phyloP scores from a whole-genome alignment of 2,329 filamentous ascomycete species.

The Phoma sp. region DNA sequence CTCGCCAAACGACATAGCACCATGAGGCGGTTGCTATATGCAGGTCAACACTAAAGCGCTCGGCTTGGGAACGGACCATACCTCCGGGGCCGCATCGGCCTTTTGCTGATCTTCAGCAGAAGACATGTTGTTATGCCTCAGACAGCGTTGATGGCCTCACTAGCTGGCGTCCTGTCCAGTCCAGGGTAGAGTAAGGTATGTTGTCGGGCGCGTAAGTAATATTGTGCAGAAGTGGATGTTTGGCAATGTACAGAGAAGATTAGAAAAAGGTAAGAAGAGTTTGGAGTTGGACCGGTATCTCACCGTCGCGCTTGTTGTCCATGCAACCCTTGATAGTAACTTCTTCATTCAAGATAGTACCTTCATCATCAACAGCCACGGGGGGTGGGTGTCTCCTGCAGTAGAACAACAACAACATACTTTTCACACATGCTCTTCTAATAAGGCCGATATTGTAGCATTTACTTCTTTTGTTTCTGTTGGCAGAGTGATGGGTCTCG shows the following conservation, averaged over 20 bases:
- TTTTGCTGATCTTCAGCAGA: neutral
- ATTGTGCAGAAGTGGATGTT: neutral
- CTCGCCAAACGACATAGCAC: neutral
- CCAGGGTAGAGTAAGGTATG: neutral
- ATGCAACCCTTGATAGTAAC: neutral
- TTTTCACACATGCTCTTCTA: no score
- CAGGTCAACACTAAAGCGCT: neutral
- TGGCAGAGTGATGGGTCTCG: no score
- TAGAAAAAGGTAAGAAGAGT: neutral
- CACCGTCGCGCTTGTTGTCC: neutral
- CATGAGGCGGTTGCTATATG: neutral
- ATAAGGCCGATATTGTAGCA: no score
- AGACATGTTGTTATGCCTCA: neutral
- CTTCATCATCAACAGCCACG: neutral
- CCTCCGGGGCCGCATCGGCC: neutral
- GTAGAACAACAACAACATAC: neutral
- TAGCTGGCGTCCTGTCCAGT: neutral
- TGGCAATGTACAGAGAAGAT: neutral
- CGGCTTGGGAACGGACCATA: neutral
- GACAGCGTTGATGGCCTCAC: neutral
- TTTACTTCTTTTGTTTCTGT: neutral
- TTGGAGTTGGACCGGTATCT: neutral
- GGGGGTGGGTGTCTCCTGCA: no score
- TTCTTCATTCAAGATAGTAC: neutral
- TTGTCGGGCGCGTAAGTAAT: neutral